These are phyloP conservation scores for Smittium culicis DNA, from an alignment of 371 early-diverging fungal genomes.

Conservation along the genomic window DNA sequence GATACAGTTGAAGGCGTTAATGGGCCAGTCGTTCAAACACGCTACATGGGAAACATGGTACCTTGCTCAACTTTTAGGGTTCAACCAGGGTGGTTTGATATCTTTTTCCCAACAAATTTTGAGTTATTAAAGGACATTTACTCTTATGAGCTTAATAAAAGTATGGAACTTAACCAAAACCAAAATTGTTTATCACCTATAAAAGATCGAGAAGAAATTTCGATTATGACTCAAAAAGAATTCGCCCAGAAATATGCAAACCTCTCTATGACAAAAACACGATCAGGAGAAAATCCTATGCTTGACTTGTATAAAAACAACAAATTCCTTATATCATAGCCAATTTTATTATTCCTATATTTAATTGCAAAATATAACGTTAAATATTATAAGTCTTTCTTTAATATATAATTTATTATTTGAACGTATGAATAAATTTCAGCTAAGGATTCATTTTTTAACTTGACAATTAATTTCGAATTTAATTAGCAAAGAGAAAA, in stretches of 20 bases:
- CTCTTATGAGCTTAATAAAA: conserved; percentile 22
- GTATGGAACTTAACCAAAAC: background rate
- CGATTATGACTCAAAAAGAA: conserved; percentile 58
- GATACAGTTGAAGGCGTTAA: conserved; percentile 66
- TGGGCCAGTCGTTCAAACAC: conserved; percentile 89
- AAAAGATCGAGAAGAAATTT: conserved; percentile 19
- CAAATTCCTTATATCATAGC: conserved; percentile 45
- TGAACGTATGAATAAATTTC: too few relatives aligned
- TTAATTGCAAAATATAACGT: too few relatives aligned
- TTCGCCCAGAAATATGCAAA: conserved; percentile 70
- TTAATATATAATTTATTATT: too few relatives aligned
- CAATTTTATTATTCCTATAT: too few relatives aligned
- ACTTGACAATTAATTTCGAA: too few relatives aligned
- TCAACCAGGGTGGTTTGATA: conserved; percentile 95
- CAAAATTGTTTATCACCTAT: too few relatives aligned
- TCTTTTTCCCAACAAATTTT: conserved; percentile 95
- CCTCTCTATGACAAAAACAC: conserved; percentile 54
- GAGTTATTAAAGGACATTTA: conserved; percentile 69
- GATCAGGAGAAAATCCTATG: conserved; percentile 87
- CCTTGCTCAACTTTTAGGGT: conserved; percentile 89
- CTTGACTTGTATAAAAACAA: conserved; percentile 86
- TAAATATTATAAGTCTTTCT: too few relatives aligned
- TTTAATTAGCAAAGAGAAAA: too few relatives aligned
- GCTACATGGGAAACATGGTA: conserved; percentile 76
- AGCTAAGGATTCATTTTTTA: too few relatives aligned